Evolutionary conservation across 1,284 basidiomycete species (phyloP), one percentile per base, ranked within the genome.

Genomic region (Pterulicium gracile): DNA sequence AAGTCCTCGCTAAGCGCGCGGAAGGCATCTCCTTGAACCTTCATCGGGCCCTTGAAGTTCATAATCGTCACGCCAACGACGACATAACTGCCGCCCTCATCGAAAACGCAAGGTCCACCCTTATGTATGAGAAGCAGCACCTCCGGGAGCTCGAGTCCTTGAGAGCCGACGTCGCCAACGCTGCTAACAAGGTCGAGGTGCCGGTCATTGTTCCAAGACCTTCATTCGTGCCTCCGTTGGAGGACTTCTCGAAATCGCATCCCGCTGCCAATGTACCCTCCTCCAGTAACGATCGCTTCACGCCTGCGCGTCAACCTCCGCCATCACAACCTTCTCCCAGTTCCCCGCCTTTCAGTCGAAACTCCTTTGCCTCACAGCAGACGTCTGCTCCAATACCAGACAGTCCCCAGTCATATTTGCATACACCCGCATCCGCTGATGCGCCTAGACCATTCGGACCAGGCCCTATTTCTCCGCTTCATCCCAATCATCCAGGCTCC

Each of bases 1-100:
- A 84, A 58, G 72, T 81, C 4, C 77, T 96, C 22, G 79, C 85
- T 2, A 75, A 77, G 46, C 81, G 89, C 15, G 84, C 93, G 1
- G 75, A 88, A 46, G 88, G 88, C 46, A 96, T 97, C 50, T 95
- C 93, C 1, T 80, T 88, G 54, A 93, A 96, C 54, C 70, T 97
- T 7, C 89, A 94, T 56, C 76, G 77, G 35, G 84, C 92, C 1
- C 73, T 97, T 23, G 76, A 84, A 36, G 76, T 76, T 1, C 91
- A 97, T 62, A 88, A 87, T 48, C 76, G 77, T 45, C 76, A 87
- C 52, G 85, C 91, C 15, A 86, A 94, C 47, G 88, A 94, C 49
- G 93, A 97, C 59, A 76, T 96, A 44, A 85, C 88, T 12, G 73
- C 86, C 23, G 83, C 88, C 1, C 67, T 97, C 27, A 80, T 96